phyloP scores from a whole-genome alignment of 148 eudicot species.

The Vaccinium macrocarpon region DNA sequence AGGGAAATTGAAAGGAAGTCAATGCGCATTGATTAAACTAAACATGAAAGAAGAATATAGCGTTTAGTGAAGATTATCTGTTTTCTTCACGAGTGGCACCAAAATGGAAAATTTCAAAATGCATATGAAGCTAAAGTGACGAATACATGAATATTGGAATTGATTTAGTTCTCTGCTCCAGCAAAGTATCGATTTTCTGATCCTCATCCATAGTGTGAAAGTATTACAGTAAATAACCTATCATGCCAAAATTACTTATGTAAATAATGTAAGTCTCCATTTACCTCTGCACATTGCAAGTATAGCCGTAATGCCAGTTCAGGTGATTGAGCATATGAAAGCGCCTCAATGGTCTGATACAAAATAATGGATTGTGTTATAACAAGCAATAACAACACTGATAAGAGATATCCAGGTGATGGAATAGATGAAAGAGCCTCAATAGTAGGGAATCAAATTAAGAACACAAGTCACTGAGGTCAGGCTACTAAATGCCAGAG shows the following conservation, averaged over 20 bases:
- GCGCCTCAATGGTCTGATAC: slow-evolving; percentile 79
- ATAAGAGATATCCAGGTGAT: slow-evolving; percentile 4
- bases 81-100: background rate
- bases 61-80: background rate
- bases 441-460: background rate
- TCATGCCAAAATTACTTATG: background rate
- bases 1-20: background rate
- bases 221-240: background rate
- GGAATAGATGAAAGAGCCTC: background rate
- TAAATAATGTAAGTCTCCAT: slow-evolving; percentile 3
- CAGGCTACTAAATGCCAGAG: background rate
- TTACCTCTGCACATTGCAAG: slow-evolving; percentile 98
- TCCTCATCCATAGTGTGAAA: background rate
- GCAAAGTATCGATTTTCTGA: background rate
- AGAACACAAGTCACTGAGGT: background rate
- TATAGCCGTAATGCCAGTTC: slow-evolving; percentile 90
- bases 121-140: background rate
- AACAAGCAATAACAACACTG: background rate
- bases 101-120: background rate
- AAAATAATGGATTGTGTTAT: background rate
- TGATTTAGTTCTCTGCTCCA: background rate
- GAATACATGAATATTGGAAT: slow-evolving; percentile 1
- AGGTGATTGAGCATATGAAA: slow-evolving; percentile 74
- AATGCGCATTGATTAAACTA: background rate
- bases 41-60: background rate